phyloP scores from a whole-genome alignment of 179 eudicot species.

The Drosera spatulata region DNA sequence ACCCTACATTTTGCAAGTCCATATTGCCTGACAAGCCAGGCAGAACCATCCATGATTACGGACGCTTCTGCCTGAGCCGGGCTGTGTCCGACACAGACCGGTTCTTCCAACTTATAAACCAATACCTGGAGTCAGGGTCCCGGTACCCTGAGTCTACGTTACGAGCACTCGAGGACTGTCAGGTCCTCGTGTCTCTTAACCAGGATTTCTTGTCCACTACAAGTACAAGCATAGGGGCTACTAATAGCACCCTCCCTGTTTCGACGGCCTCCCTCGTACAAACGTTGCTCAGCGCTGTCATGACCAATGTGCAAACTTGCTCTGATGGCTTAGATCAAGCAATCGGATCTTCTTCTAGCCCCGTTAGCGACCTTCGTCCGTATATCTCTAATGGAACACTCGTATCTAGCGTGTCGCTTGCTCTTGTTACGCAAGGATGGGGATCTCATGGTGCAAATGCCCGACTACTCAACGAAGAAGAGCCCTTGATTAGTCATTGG shows the following conservation, averaged over 20 bases:
- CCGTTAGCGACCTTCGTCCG: neutral
- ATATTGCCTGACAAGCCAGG: slow-evolving; percentile 4
- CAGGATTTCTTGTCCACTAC: slow-evolving; percentile 3
- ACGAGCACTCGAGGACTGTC: slow-evolving; percentile 9
- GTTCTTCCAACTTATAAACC: slow-evolving; percentile 2
- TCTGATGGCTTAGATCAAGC: slow-evolving; percentile 7
- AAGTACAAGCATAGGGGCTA: neutral
- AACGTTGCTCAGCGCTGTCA: slow-evolving; percentile 3
- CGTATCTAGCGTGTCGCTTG: neutral
- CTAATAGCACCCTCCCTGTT: slow-evolving; percentile 3
- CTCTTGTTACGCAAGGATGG: neutral
- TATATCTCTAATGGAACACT: neutral
- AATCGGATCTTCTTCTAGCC: slow-evolving; percentile 6
- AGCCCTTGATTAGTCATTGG: slow-evolving; percentile 9
- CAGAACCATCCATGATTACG: slow-evolving; percentile 8
- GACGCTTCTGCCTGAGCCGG: slow-evolving; percentile 1
- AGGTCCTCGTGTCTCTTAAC: slow-evolving; percentile 9
- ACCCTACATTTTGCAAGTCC: slow-evolving; percentile 19
- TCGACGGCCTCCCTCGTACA: slow-evolving; percentile 6
- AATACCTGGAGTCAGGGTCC: neutral
- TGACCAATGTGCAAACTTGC: slow-evolving; percentile 9
- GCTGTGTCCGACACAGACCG: slow-evolving; percentile 1
- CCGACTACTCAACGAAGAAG: slow-evolving; percentile 3
- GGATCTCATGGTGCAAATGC: too few species aligned
- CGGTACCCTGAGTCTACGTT: slow-evolving; percentile 1